A percentile compares a stretch with the other conserved stretches of the same genome.
Evolutionary conservation across 495 filamentous ascomycete genomes (phyloP).

Genomic region (Parachaetomium inaequale): DNA sequence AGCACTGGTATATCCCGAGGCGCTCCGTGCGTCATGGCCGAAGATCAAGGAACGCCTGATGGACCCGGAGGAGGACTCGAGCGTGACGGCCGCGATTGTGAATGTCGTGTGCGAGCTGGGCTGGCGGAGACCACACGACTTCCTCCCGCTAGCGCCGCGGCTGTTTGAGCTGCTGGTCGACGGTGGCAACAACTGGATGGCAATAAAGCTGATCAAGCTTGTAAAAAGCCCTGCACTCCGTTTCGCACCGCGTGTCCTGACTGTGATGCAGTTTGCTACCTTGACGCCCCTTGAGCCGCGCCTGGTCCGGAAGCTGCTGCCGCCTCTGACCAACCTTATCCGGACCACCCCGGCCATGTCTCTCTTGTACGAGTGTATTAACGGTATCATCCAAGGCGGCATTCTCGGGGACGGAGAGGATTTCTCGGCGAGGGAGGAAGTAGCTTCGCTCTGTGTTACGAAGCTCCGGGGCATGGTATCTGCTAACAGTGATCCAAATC

Average conservation of each 20-base stretch:
- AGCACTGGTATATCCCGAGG: conserved; percentile 90
- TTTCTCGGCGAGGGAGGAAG: conserved; percentile 77
- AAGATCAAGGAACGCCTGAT: conserved; percentile 92
- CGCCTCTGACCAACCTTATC: conserved; percentile 90
- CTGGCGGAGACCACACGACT: conserved; percentile 89
- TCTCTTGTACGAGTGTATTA: conserved; percentile 94
- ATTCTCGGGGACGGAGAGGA: conserved; percentile 78
- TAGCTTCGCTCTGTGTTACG: conserved; percentile 86
- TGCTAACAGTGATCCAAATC: conserved; percentile 86
- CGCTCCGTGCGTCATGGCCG: conserved; percentile 87
- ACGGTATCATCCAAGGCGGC: conserved; percentile 94
- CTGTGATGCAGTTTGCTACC: conserved; percentile 73
- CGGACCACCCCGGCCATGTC: conserved; percentile 95
- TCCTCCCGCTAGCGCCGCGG: conserved; percentile 84
- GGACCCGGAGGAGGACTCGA: conserved; percentile 85
- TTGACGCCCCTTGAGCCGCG: conserved; percentile 90
- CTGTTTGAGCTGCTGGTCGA: conserved; percentile 92
- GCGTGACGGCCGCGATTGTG: conserved; percentile 90
- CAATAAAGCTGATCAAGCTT: conserved; percentile 96
- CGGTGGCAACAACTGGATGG: conserved; percentile 98
- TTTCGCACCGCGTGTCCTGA: conserved; percentile 20
- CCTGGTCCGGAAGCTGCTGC: conserved; percentile 84
- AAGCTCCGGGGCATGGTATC: conserved; percentile 93
- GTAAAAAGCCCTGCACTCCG: conserved; percentile 45
- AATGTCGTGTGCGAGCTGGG: conserved; percentile 97